phyloP scores from a whole-genome alignment of 352 stramenopile genomes.

The Globisporangium emineosum region DNA sequence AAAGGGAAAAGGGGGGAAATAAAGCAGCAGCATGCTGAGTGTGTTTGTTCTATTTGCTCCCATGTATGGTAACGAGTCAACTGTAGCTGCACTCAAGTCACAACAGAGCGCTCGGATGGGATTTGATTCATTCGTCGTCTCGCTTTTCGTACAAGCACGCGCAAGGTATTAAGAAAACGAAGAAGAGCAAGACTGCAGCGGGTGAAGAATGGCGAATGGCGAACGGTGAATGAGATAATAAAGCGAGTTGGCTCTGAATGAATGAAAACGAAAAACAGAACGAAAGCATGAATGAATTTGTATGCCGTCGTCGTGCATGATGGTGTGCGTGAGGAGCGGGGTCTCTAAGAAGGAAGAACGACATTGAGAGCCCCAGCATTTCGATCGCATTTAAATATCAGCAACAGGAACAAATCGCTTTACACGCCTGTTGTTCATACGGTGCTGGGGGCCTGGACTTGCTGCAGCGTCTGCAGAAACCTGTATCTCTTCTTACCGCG shows the following conservation, averaged over 20 bases:
- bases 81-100: conserved; percentile 7
- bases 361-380: not conserved
- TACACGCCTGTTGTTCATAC: no score
- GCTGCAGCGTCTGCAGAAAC: conserved; percentile 42
- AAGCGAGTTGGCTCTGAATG: not conserved
- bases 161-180: not conserved
- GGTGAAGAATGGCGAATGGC: not conserved
- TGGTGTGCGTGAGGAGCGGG: not conserved
- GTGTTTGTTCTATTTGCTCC: not conserved
- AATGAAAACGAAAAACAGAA: not conserved
- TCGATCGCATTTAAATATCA: conserved; percentile 3
- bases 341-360: not conserved
- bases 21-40: not conserved
- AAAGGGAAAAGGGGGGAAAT: not conserved
- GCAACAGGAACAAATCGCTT: no score
- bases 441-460: conserved; percentile 16
- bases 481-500: conserved; percentile 40
- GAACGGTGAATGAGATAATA: no score
- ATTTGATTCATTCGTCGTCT: not conserved
- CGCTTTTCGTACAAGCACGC: not conserved
- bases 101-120: not conserved
- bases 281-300: not conserved
- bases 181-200: no score
- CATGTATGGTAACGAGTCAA: conserved; percentile 14
- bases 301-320: not conserved